Evolutionary conservation across 78 protist species (phyloP).

Genomic region (Dictyostelium brefeldianum): DNA sequence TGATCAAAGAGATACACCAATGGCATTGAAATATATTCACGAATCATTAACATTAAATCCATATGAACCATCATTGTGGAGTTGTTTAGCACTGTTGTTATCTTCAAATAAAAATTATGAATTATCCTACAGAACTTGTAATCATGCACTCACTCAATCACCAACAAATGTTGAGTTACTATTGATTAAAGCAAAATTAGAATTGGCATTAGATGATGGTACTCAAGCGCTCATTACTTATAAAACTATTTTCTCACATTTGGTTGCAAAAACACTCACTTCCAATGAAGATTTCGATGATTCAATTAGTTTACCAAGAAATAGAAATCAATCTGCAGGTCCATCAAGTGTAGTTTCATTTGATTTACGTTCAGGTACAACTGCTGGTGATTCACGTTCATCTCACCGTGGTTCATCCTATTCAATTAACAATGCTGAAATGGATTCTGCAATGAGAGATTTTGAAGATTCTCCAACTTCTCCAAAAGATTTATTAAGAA

Average conservation of each 20-base stretch:
- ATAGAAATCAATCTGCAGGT: slow-evolving; percentile 14
- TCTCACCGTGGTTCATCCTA: slow-evolving; percentile 1
- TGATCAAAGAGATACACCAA: slow-evolving; percentile 45
- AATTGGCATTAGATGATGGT: slow-evolving; percentile 71
- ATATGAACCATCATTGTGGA: slow-evolving; percentile 61
- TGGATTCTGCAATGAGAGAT: slow-evolving; percentile 19
- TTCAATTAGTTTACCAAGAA: slow-evolving; percentile 25
- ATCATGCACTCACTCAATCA: slow-evolving; percentile 50
- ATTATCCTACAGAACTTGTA: slow-evolving; percentile 59
- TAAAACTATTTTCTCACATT: slow-evolving; percentile 26
- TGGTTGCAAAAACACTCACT: slow-evolving; percentile 32
- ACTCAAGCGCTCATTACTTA: slow-evolving; percentile 63
- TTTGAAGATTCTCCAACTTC: slow-evolving; percentile 19
- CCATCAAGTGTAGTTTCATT: slow-evolving; percentile 62
- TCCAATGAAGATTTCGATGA: slow-evolving; percentile 61
- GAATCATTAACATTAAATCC: slow-evolving; percentile 45
- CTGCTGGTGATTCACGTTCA: slow-evolving; percentile 34
- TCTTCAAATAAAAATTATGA: slow-evolving; percentile 72
- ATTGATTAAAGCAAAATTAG: slow-evolving; percentile 67
- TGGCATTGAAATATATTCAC: slow-evolving; percentile 64
- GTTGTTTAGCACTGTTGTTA: slow-evolving; percentile 25
- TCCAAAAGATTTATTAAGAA: slow-evolving; percentile 8
- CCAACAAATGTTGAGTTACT: slow-evolving; percentile 68
- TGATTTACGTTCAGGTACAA: slow-evolving; percentile 42
- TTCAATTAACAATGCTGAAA: background rate